Percentiles rank a stretch among this genome's conserved stretches.
Evolutionary conservation across 768 basidiomycete genomes (phyloP).

Genomic region (Suillus fuscotomentosus): DNA sequence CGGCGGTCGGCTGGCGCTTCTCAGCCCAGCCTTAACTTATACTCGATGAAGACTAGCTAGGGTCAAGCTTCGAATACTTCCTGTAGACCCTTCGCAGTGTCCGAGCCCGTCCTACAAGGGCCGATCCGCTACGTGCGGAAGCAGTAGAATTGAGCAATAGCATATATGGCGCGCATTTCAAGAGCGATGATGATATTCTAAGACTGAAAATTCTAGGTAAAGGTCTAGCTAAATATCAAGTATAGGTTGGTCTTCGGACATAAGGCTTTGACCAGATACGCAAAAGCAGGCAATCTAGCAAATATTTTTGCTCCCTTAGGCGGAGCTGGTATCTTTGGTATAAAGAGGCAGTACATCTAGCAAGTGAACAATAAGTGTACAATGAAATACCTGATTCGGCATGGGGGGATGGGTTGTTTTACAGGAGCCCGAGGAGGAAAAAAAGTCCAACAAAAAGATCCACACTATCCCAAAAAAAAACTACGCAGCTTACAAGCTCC

Average conservation of each 20-base stretch:
- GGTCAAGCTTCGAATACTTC: no score
- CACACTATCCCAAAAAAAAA: neutral
- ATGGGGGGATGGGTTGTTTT: neutral
- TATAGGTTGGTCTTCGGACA: neutral
- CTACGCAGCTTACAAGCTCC: constrained; percentile 18
- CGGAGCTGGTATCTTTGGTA: neutral
- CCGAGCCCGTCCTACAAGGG: neutral
- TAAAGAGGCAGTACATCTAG: neutral
- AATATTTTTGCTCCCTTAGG: neutral
- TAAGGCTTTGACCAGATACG: neutral
- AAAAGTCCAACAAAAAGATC: neutral
- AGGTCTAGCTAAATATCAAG: neutral
- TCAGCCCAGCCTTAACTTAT: neutral
- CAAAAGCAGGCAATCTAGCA: neutral
- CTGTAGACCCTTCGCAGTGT: neutral
- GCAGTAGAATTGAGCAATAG: neutral
- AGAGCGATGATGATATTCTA: neutral
- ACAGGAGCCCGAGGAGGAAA: neutral
- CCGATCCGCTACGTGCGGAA: neutral
- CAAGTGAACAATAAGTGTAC: constrained; percentile 1
- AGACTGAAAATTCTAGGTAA: neutral
- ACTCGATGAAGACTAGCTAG: neutral
- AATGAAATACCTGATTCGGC: neutral
- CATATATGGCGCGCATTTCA: neutral
- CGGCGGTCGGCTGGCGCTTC: neutral